Percentiles rank a stretch among this genome's conserved stretches.
Evolutionary conservation across 768 basidiomycete genomes (phyloP).

Genomic region (Coprinopsis sp.): DNA sequence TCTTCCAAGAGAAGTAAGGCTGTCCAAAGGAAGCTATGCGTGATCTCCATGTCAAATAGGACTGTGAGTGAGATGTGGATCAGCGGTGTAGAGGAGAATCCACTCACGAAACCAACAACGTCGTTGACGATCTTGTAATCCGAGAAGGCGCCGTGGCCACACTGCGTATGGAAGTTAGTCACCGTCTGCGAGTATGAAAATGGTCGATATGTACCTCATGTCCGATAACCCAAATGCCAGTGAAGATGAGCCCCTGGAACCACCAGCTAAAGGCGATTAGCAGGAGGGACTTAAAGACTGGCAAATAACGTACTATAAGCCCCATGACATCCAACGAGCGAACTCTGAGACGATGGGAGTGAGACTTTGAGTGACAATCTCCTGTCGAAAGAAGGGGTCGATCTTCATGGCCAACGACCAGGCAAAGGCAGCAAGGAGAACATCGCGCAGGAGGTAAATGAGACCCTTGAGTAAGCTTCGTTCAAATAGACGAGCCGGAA

Average conservation of each 20-base stretch:
- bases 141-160: constrained; percentile 56
- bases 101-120: constrained; percentile 45
- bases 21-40: constrained; percentile 46
- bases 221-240: constrained; percentile 57
- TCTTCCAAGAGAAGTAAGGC: constrained; percentile 54
- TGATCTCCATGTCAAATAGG: constrained; percentile 24
- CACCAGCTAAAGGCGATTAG: constrained; percentile 40
- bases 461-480: constrained; percentile 38
- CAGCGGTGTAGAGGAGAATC: constrained; percentile 7
- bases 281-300: not conserved
- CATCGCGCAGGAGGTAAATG: constrained; percentile 40
- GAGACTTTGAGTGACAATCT: constrained; percentile 18
- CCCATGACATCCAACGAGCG: constrained; percentile 41
- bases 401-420: constrained; percentile 41
- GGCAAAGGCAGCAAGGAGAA: constrained; percentile 36
- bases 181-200: not conserved
- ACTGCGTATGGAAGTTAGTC: constrained; percentile 26
- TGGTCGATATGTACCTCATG: constrained; percentile 38
- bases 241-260: constrained; percentile 58
- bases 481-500: constrained; percentile 42
- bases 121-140: constrained; percentile 45
- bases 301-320: constrained; percentile 36
- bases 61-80: constrained; percentile 8
- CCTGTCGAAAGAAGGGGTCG: constrained; percentile 36
- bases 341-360: constrained; percentile 33